Evolutionary conservation across 345 rosid species (phyloP).

Genomic region (Populus tremula): DNA sequence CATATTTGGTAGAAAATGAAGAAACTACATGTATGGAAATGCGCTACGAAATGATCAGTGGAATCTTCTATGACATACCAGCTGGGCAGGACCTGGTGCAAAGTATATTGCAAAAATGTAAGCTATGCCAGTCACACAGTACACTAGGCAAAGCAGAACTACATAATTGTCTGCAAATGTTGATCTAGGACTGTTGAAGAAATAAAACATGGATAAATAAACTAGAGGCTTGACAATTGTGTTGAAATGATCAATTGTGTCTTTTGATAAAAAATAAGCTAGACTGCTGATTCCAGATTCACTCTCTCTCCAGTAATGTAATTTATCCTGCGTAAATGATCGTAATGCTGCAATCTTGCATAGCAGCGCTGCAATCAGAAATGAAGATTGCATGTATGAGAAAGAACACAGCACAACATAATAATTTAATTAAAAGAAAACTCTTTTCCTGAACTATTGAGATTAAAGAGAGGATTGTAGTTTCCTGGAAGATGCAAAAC

Average conservation of each 20-base stretch:
- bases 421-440: not conserved
- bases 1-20: not conserved
- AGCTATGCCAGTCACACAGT: conserved; percentile 84
- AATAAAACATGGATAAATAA: conserved; percentile 82
- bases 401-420: not conserved
- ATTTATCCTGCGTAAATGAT: conserved; percentile 67
- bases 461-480: not conserved
- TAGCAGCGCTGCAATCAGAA: conserved; percentile 61
- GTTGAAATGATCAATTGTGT: conserved; percentile 69
- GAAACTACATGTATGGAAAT: not conserved
- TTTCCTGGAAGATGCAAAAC: not conserved
- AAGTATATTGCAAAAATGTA: conserved; percentile 71
- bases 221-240: conserved; percentile 71
- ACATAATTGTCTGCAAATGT: conserved; percentile 64
- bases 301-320: conserved; percentile 75
- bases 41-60: not conserved
- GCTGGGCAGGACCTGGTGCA: conserved; percentile 68
- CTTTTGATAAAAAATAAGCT: conserved; percentile 79
- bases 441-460: not conserved
- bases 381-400: not conserved
- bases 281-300: conserved; percentile 76
- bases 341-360: conserved; percentile 78
- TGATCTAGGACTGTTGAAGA: conserved; percentile 91
- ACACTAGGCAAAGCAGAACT: conserved; percentile 68
- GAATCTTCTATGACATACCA: conserved; percentile 43